Evolutionary conservation across 208 protist genomes (phyloP).

Genomic region (Acanthamoeba triangularis): DNA sequence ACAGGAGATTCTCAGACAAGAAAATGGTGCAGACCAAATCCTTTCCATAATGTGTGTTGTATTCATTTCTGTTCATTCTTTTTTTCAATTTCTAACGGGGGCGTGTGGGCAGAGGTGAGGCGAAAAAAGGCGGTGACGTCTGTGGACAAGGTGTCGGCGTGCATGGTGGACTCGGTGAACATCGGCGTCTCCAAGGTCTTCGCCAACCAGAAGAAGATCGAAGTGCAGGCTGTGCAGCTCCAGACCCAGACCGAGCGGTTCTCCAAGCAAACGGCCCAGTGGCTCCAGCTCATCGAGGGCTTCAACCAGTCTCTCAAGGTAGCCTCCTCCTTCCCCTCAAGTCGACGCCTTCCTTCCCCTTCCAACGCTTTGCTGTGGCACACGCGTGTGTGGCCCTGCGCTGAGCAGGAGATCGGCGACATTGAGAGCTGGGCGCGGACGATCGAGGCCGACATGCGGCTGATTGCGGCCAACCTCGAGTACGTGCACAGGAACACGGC

Average conservation of each 20-base stretch:
- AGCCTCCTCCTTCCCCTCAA: background rate
- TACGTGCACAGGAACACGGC: slow-evolving; percentile 76
- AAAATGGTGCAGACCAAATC: slow-evolving; percentile 46
- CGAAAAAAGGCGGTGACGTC: slow-evolving; percentile 66
- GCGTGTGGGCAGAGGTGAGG: slow-evolving; percentile 43
- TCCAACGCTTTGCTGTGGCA: background rate
- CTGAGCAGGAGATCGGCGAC: slow-evolving; percentile 74
- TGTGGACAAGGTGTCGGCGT: slow-evolving; percentile 59
- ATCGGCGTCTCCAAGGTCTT: slow-evolving; percentile 78
- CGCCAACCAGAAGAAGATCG: slow-evolving; percentile 78
- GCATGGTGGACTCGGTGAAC: slow-evolving; percentile 79
- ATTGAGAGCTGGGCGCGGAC: slow-evolving; percentile 76
- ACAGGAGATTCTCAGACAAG: slow-evolving; percentile 61
- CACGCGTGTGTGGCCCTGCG: background rate
- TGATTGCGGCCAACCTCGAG: slow-evolving; percentile 74
- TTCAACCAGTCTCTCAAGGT: slow-evolving; percentile 81
- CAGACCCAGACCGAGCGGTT: slow-evolving; percentile 75
- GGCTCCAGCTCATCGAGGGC: slow-evolving; percentile 76
- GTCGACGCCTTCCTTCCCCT: background rate
- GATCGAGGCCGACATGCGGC: slow-evolving; percentile 73
- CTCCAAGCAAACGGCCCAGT: slow-evolving; percentile 72
- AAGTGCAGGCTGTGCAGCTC: slow-evolving; percentile 66
- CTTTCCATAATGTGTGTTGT: background rate
- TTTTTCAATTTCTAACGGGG: background rate
- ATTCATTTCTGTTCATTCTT: background rate